Conservation (phyloP, 192 early-diverging fungal genomes). For the Linnemannia hyalina region DNA sequence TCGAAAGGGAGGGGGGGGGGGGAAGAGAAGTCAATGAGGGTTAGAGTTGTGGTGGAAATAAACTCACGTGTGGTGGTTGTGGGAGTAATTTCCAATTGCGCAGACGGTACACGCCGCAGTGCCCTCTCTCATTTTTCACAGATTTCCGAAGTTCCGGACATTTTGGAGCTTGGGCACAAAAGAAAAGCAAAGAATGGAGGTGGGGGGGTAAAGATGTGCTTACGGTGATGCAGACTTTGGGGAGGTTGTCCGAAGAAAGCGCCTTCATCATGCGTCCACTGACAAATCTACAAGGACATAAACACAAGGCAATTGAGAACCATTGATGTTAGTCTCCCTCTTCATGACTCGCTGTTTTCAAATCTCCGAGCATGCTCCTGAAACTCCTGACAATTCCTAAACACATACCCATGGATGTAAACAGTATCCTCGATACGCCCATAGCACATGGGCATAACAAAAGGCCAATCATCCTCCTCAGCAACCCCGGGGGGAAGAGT, state of each 20-base stretch:
- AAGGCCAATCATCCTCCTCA: conserved; percentile 61
- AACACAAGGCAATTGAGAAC: background rate
- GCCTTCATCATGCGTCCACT: conserved; percentile 57
- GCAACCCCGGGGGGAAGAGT: conserved; percentile 43
- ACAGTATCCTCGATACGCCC: conserved; percentile 61
- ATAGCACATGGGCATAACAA: conserved; percentile 71
- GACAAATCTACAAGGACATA: conserved; percentile 29
- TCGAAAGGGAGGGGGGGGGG: too few relatives aligned
- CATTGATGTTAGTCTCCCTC: background rate
- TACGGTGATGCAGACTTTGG: conserved; percentile 55
- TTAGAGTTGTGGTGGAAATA: background rate
- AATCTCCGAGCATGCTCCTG: background rate
- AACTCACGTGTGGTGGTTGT: background rate
- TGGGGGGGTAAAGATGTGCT: background rate
- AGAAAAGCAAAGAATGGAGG: background rate
- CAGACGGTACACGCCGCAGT: too few relatives aligned
- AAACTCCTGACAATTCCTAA: background rate
- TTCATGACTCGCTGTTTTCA: background rate
- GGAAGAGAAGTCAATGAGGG: background rate
- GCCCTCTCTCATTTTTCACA: background rate
- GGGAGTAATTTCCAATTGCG: too few relatives aligned
- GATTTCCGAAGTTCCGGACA: background rate
- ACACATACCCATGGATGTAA: conserved; percentile 61
- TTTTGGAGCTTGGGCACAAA: background rate
- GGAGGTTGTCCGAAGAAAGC: conserved; percentile 21